Conservation (phyloP, 1,284 basidiomycete species). For the Sporisorium graminicola region DNA sequence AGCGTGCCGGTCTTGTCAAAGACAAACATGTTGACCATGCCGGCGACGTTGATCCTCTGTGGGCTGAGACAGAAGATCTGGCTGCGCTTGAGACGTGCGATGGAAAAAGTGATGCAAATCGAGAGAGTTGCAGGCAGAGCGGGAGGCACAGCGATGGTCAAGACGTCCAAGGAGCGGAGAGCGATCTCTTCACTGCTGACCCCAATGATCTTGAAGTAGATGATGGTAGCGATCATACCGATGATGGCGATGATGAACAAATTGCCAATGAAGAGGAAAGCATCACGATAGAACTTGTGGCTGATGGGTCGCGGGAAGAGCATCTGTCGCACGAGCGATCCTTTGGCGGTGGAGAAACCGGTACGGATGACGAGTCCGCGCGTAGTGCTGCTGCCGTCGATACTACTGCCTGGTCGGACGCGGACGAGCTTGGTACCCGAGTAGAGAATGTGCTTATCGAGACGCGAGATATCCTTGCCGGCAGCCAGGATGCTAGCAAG, state of each 20-base stretch:
- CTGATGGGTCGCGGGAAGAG: constrained; percentile 49
- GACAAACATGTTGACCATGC: constrained; percentile 35
- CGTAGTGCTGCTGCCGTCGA: neutral
- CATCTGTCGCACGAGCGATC: constrained; percentile 46
- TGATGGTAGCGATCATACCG: constrained; percentile 34
- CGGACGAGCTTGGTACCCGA: constrained; percentile 45
- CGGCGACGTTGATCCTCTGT: constrained; percentile 51
- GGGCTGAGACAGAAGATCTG: constrained; percentile 49
- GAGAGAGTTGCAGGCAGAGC: constrained; percentile 38
- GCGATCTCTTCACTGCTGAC: constrained; percentile 46
- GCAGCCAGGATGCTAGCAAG: constrained; percentile 7
- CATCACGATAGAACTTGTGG: constrained; percentile 46
- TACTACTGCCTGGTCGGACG: constrained; percentile 6
- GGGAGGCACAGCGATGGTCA: constrained; percentile 43
- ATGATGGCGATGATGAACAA: constrained; percentile 35
- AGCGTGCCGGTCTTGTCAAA: constrained; percentile 57
- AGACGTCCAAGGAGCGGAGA: constrained; percentile 41
- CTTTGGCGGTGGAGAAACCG: constrained; percentile 51
- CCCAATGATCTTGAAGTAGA: constrained; percentile 48
- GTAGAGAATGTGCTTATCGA: constrained; percentile 48
- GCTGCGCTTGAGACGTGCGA: constrained; percentile 25
- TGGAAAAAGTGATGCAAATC: constrained; percentile 41
- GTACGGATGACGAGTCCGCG: constrained; percentile 39
- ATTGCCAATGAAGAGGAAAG: constrained; percentile 40
- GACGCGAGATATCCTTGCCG: constrained; percentile 7